Evolutionary conservation across 75 land plant species (phyloP), one percentile per base, ranked within the genome.

Genomic region (Adiantum capillusveneris): DNA sequence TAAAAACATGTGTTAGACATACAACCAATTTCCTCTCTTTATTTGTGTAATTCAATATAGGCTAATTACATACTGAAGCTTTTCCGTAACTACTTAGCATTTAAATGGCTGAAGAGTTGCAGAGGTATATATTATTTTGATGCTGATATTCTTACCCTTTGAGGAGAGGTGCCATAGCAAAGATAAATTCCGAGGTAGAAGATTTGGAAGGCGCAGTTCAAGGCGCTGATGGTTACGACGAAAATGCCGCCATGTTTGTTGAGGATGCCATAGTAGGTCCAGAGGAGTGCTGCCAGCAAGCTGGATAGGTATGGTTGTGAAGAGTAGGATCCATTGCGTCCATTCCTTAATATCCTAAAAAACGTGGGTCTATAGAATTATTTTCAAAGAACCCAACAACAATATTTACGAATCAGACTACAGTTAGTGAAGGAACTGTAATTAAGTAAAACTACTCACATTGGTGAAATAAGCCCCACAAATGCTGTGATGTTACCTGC

Each of bases 281-380:
- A 58, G 42, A 58, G 18, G 36, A 58, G 60, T 17, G 39, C 31
- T 14, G 31, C 11, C 60, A 37, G 2, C 6, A 58, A 43, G 18
- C 39, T 36, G 20, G 13, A 21, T 1, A 36, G 16, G 43, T 58
- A 58, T 21, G 60, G 60, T 13, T 30, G 60, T 2, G 25, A 7
- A 3, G 36, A 31, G 60, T 30, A 58, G 21, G 31, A 30, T 30
- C 42, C 39, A 9, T 46, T 31, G 18, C 31, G 11, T 36, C 22
- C 31, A 6, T 30, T 12, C 42, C 31, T 58, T 11, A 17, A 20
- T 6, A 58, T 37, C 60, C 41, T 30, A 46, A 46, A 37, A n/a
- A 58, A 58, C 31, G 60, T 58, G 12, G 60, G 60, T 17, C 60
- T 58, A n/a, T 46, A n/a, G n/a, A n/a, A n/a, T n/a, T n/a, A n/a